Evolutionary conservation across 805 yeast species (phyloP).

Genomic region (Yamadazyma paraphyllophila): DNA sequence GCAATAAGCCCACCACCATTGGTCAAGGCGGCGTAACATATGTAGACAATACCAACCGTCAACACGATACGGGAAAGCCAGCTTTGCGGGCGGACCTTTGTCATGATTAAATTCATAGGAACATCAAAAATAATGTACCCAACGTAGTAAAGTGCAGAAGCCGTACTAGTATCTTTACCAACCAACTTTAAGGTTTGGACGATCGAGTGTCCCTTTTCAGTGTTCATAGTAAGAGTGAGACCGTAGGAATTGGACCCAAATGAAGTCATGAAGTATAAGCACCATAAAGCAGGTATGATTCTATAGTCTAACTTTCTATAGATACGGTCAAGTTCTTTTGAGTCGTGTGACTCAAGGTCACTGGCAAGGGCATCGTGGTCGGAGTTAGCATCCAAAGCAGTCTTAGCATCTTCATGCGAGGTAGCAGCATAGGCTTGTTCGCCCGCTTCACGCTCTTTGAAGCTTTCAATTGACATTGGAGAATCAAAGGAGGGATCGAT

Average conservation of each 20-base stretch:
- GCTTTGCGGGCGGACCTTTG: slow-evolving; percentile 76
- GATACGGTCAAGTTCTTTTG: slow-evolving; percentile 46
- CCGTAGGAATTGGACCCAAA: slow-evolving; percentile 79
- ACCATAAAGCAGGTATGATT: slow-evolving; percentile 82
- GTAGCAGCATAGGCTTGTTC: neutral
- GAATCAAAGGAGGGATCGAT: no score
- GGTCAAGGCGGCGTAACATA: slow-evolving; percentile 66
- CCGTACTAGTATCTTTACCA: slow-evolving; percentile 61
- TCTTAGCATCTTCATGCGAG: no score
- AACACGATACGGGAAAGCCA: slow-evolving; percentile 81
- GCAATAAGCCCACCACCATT: slow-evolving; percentile 64
- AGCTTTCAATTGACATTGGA: neutral
- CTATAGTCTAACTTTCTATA: slow-evolving; percentile 65
- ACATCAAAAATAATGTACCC: slow-evolving; percentile 83
- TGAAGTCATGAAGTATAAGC: slow-evolving; percentile 72
- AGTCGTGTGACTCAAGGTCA: slow-evolving; percentile 4
- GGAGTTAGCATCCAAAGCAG: no score
- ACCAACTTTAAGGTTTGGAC: slow-evolving; percentile 48
- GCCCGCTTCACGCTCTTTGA: neutral
- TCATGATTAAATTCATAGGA: slow-evolving; percentile 85
- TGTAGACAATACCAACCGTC: slow-evolving; percentile 72
- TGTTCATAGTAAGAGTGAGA: slow-evolving; percentile 76
- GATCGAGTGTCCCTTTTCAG: slow-evolving; percentile 58
- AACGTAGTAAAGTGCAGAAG: slow-evolving; percentile 78
- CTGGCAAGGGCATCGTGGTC: neutral